Percentiles rank a stretch among this genome's conserved stretches.
phyloP scores from a whole-genome alignment of 352 stramenopile species.

The Globisporangium ultimum region DNA sequence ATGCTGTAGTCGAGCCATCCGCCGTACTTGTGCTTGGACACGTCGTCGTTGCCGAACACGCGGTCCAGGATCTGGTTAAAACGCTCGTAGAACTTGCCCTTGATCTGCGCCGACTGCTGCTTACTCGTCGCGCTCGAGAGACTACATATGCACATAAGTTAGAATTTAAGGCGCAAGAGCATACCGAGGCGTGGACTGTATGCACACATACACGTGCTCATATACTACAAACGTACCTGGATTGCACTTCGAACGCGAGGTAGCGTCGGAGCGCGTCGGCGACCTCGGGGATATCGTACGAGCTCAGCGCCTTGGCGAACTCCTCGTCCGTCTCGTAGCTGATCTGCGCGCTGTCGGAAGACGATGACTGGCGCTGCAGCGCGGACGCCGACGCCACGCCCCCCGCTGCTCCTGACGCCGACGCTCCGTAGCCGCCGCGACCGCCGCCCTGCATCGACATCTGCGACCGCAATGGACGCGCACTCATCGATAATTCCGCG shows the following conservation, averaged over 20 bases:
- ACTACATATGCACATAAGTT: conserved; percentile 12
- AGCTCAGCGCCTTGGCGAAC: conserved; percentile 57
- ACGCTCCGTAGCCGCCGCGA: not conserved
- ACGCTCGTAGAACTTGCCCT: conserved; percentile 82
- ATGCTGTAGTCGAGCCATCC: conserved; percentile 84
- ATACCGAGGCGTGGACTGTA: no score
- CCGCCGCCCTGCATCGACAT: conserved; percentile 1
- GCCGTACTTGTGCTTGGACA: conserved; percentile 77
- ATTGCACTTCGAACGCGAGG: conserved; percentile 65
- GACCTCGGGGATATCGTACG: conserved; percentile 61
- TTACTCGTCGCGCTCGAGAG: conserved; percentile 54
- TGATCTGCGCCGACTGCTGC: conserved; percentile 72
- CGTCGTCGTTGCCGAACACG: conserved; percentile 65
- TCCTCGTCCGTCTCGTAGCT: conserved; percentile 71
- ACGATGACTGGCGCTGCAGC: conserved; percentile 19
- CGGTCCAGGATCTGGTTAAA: conserved; percentile 85
- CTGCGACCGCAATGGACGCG: conserved; percentile 13
- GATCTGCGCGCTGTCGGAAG: conserved; percentile 16
- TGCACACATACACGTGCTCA: not conserved
- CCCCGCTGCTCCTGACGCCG: not conserved
- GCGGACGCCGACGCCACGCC: not conserved
- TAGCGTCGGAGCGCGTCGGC: conserved; percentile 65
- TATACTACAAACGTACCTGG: conserved; percentile 24
- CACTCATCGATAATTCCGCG: not conserved
- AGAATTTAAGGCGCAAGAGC: not conserved